Evolutionary conservation across 306 rosid species (phyloP).

Genomic region (Alnus rubra): DNA sequence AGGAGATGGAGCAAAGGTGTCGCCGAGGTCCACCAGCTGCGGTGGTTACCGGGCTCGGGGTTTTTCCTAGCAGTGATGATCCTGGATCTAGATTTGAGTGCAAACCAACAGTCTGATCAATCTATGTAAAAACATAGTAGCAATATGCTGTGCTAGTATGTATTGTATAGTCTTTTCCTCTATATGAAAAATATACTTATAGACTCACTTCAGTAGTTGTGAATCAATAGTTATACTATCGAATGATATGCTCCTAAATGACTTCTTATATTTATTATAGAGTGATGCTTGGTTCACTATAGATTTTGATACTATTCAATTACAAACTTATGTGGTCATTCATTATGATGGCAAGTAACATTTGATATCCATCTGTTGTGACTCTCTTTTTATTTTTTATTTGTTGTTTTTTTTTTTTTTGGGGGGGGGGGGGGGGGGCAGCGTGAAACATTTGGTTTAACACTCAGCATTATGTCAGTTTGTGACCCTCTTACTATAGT

Average conservation of each 20-base stretch:
- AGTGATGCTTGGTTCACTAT: no score
- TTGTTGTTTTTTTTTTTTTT: no score
- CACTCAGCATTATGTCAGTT: no score
- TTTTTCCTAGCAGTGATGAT: conserved; percentile 58
- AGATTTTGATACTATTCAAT: no score
- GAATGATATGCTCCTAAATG: background rate
- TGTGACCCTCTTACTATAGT: no score
- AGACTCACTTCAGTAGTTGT: background rate
- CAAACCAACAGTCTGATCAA: conserved; percentile 56
- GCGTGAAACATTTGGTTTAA: no score
- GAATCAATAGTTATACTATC: background rate
- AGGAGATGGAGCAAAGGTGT: conserved; percentile 86
- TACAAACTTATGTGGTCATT: no score
- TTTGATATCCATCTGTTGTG: no score
- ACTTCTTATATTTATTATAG: background rate
- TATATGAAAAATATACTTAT: conserved; percentile 7
- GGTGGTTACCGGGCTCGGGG: conserved; percentile 65
- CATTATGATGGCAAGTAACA: no score
- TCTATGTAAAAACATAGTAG: background rate
- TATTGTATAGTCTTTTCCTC: background rate
- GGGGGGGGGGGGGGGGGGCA: no score
- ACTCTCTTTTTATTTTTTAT: no score
- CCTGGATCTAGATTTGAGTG: conserved; percentile 63
- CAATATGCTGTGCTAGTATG: conserved; percentile 6
- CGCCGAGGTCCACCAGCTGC: conserved; percentile 83